phyloP scores from a whole-genome alignment of 495 filamentous ascomycete genomes.

The Hyaloscypha variabilis region DNA sequence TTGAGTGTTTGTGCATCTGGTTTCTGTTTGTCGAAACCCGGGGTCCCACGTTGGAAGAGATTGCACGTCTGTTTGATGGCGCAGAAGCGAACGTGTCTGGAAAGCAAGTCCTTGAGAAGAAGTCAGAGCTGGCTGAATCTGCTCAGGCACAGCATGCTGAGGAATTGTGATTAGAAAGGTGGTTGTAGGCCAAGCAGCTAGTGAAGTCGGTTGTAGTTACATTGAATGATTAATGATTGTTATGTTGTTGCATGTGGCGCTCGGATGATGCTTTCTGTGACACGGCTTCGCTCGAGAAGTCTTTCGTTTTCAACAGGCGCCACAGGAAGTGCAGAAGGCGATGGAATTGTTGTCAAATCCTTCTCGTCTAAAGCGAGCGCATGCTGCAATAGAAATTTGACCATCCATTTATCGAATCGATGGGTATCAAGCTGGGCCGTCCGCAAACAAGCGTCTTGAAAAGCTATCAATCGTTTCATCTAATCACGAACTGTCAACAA shows the following conservation, averaged over 20 bases:
- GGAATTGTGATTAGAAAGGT: not conserved
- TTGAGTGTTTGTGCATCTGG: slow-evolving; percentile 34
- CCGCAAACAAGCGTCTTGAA: slow-evolving; percentile 34
- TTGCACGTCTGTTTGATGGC: slow-evolving; percentile 62
- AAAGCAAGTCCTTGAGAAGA: not conserved
- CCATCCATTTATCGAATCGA: slow-evolving; percentile 35
- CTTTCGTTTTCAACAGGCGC: not conserved
- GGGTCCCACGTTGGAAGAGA: slow-evolving; percentile 38
- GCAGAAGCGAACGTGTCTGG: not conserved
- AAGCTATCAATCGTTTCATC: slow-evolving; percentile 37
- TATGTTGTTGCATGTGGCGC: not conserved
- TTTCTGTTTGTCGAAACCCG: slow-evolving; percentile 37
- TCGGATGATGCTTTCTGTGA: slow-evolving; percentile 4
- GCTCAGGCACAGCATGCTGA: not conserved
- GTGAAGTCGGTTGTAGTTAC: not conserved
- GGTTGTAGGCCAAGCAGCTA: not conserved
- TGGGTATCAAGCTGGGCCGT: slow-evolving; percentile 28
- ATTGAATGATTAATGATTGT: not conserved
- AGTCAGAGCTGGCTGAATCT: not conserved
- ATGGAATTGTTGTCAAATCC: not conserved
- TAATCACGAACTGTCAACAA: no score
- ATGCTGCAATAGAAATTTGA: slow-evolving; percentile 38
- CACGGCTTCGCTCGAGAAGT: slow-evolving; percentile 1
- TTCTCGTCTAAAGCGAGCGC: slow-evolving; percentile 34
- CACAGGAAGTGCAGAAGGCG: not conserved